Evolutionary conservation across 192 early-diverging fungal genomes (phyloP).

Genomic region (Dissophora ornata): DNA sequence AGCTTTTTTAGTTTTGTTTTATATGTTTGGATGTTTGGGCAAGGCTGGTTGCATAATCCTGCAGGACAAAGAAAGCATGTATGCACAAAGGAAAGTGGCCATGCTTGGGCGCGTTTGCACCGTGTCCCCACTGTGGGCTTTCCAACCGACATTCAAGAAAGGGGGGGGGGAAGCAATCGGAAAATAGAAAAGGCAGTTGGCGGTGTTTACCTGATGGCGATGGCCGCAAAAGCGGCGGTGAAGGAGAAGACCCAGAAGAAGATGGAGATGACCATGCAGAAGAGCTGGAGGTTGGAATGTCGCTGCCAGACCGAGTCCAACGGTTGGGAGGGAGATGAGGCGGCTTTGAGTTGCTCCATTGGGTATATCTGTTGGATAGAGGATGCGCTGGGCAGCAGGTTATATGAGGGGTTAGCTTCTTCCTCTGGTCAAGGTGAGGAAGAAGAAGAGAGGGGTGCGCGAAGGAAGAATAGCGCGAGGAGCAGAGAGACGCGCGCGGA

Average conservation of each 20-base stretch:
- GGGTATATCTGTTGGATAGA: neutral
- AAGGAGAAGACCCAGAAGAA: constrained; percentile 50
- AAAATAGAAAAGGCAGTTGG: neutral
- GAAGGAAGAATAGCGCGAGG: neutral
- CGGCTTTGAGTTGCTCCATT: constrained; percentile 32
- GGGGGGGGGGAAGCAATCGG: neutral
- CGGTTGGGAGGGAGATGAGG: neutral
- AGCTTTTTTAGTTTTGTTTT: too few species aligned
- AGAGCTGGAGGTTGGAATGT: constrained; percentile 47
- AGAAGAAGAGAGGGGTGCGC: neutral
- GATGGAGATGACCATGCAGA: constrained; percentile 56
- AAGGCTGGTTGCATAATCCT: too few species aligned
- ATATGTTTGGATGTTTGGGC: too few species aligned
- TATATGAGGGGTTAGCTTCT: too few species aligned
- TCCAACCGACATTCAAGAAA: too few species aligned
- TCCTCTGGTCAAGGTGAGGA: too few species aligned
- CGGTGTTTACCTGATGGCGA: constrained; percentile 33
- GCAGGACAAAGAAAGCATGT: too few species aligned
- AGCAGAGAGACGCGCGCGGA: neutral
- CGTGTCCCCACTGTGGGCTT: too few species aligned
- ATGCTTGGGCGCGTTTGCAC: too few species aligned
- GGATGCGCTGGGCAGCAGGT: neutral
- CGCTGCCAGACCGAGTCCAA: constrained; percentile 47
- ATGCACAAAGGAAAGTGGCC: too few species aligned
- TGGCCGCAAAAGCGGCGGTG: constrained; percentile 42